Conservation (phyloP, 78 protist genomes). For the Acrasis kona region DNA sequence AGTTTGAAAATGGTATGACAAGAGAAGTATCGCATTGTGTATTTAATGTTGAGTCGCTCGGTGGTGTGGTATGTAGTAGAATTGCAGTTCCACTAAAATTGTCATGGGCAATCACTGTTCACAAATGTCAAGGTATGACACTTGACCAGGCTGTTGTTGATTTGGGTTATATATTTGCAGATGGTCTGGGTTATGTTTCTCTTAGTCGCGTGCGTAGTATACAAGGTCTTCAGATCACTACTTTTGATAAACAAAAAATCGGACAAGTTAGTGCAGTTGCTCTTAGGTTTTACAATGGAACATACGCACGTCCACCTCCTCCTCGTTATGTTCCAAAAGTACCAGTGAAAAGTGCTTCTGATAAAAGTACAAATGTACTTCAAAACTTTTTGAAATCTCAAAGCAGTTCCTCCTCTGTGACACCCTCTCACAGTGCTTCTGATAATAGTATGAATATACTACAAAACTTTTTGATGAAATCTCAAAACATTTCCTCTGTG, state of each 20-base stretch:
- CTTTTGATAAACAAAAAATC: neutral
- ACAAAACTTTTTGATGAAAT: too few relatives aligned
- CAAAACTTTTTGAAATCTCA: too few relatives aligned
- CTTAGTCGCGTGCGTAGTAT: slow-evolving; percentile 57
- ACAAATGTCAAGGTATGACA: slow-evolving; percentile 86
- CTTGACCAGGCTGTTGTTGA: slow-evolving; percentile 46
- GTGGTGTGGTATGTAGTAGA: neutral
- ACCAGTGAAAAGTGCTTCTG: too few relatives aligned
- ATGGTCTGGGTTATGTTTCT: slow-evolving; percentile 87
- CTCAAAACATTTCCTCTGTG: too few relatives aligned
- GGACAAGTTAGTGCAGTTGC: too few relatives aligned
- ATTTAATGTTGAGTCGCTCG: neutral
- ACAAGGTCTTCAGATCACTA: slow-evolving; percentile 31
- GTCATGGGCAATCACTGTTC: slow-evolving; percentile 88
- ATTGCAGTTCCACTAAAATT: slow-evolving; percentile 72
- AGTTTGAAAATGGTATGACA: neutral
- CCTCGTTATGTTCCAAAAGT: too few relatives aligned
- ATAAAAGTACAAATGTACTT: too few relatives aligned
- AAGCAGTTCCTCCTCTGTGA: too few relatives aligned
- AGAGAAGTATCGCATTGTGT: neutral
- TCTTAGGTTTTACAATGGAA: too few relatives aligned
- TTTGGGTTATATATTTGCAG: slow-evolving; percentile 51
- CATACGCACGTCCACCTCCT: too few relatives aligned
- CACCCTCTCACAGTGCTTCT: too few relatives aligned
- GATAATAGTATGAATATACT: too few relatives aligned